A percentile compares a stretch with the other conserved stretches of the same genome.
Conservation (phyloP, 1,139 yeast genomes). For the Taphrina wiesneri region DNA sequence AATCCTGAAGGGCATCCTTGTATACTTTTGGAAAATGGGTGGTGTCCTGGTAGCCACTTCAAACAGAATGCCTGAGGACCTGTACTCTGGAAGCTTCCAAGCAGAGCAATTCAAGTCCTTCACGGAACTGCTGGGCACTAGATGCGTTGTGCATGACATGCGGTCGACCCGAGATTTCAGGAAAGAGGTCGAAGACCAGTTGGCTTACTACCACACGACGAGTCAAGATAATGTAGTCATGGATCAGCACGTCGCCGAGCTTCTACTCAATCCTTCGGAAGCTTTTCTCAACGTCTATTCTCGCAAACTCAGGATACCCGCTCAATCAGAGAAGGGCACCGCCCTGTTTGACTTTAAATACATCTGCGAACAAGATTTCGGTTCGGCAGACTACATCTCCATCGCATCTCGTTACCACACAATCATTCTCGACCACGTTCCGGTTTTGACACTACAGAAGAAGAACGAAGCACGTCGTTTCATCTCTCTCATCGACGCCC, state of each 20-base stretch:
- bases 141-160: constrained; percentile 69
- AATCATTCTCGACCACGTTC: constrained; percentile 66
- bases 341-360: constrained; percentile 58
- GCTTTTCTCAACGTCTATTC: constrained; percentile 53
- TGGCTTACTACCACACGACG: constrained; percentile 23
- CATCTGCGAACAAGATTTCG: constrained; percentile 60
- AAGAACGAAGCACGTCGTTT: constrained; percentile 86
- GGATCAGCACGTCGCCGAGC: constrained; percentile 9
- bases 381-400: constrained; percentile 65
- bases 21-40: constrained; percentile 68
- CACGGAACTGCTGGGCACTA: constrained; percentile 64
- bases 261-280: constrained; percentile 5
- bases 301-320: constrained; percentile 54
- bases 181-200: constrained; percentile 41
- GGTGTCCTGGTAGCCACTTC: constrained; percentile 89
- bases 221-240: background rate
- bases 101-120: constrained; percentile 89
- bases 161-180: constrained; percentile 60
- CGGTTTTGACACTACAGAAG: constrained; percentile 71
- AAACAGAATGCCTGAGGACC: constrained; percentile 90
- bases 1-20: constrained; percentile 75
- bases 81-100: constrained; percentile 90
- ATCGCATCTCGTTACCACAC: constrained; percentile 62
- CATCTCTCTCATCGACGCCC: constrained; percentile 92
- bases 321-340: constrained; percentile 48